Percentiles rank a stretch among this genome's conserved stretches.
phyloP scores from a whole-genome alignment of 306 rosid genomes.

The Macrotyloma uniflorum region DNA sequence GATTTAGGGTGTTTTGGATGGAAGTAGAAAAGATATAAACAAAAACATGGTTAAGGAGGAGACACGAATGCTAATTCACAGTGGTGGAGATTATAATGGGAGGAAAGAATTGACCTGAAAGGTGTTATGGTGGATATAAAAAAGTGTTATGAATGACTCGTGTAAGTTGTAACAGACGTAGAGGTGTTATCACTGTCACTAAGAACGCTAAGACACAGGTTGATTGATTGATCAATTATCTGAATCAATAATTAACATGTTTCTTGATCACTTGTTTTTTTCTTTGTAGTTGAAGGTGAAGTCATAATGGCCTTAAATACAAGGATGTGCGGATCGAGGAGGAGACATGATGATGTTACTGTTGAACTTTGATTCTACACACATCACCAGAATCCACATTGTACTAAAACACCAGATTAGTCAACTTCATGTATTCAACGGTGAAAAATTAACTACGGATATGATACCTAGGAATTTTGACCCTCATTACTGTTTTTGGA shows the following conservation, averaged over 20 bases:
- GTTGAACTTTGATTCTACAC: conserved; percentile 35
- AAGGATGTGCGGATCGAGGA: neutral
- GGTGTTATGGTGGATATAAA: too few species aligned
- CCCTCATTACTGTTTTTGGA: neutral
- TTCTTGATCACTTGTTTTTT: conserved; percentile 31
- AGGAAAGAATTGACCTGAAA: conserved; percentile 3
- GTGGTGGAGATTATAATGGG: neutral
- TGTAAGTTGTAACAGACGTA: neutral
- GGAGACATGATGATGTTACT: conserved; percentile 14
- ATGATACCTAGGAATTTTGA: neutral
- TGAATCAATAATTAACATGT: neutral
- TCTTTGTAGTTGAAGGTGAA: too few species aligned
- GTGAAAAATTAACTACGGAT: neutral
- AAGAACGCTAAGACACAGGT: neutral
- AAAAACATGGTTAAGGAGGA: conserved; percentile 19
- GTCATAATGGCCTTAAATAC: conserved; percentile 29
- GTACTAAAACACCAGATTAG: neutral
- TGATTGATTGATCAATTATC: neutral
- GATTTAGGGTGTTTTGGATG: conserved; percentile 33
- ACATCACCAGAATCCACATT: conserved; percentile 25
- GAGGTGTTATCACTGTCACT: conserved; percentile 26
- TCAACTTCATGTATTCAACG: neutral
- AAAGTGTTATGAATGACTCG: neutral
- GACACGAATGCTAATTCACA: conserved; percentile 30
- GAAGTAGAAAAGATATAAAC: neutral